phyloP scores from a whole-genome alignment of 2,329 filamentous ascomycete genomes.

The Sarocladium oryzae region DNA sequence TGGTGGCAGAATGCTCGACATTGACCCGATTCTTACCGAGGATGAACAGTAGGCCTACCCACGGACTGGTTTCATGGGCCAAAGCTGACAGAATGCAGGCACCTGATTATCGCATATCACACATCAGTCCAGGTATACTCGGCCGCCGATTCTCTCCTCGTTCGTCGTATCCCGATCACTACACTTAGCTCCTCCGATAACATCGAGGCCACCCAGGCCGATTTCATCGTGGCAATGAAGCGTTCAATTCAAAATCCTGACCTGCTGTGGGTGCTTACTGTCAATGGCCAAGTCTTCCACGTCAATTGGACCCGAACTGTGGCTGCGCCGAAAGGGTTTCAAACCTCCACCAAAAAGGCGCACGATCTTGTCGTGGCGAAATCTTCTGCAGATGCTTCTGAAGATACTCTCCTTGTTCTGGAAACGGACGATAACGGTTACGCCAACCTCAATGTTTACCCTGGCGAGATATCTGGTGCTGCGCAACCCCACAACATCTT shows the following conservation, averaged over 20 bases:
- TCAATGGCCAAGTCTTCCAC: conserved; percentile 49
- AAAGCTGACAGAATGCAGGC: conserved; percentile 35
- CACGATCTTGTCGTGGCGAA: conserved; percentile 37
- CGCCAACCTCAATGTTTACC: conserved; percentile 40
- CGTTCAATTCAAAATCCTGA: conserved; percentile 33
- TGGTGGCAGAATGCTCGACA: conserved; percentile 58
- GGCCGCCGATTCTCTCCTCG: conserved; percentile 70
- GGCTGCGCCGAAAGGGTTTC: conserved; percentile 27
- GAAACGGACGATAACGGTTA: conserved; percentile 31
- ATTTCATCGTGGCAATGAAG: conserved; percentile 34
- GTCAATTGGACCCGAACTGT: conserved; percentile 51
- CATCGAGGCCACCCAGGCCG: conserved; percentile 17
- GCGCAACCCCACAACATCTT: conserved; percentile 28
- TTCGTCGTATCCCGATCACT: conserved; percentile 59
- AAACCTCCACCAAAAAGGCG: conserved; percentile 34
- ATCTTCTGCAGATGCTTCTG: conserved; percentile 13
- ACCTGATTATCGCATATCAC: conserved; percentile 68
- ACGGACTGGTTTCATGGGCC: neutral
- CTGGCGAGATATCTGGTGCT: conserved; percentile 15
- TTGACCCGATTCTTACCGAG: conserved; percentile 55
- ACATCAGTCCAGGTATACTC: conserved; percentile 76
- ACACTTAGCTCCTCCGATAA: conserved; percentile 17
- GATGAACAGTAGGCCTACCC: conserved; percentile 50
- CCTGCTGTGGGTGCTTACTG: conserved; percentile 54
- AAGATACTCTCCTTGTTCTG: conserved; percentile 42